Conservation (phyloP, 495 filamentous ascomycete genomes). For the Thermochaetoides thermophila region DNA sequence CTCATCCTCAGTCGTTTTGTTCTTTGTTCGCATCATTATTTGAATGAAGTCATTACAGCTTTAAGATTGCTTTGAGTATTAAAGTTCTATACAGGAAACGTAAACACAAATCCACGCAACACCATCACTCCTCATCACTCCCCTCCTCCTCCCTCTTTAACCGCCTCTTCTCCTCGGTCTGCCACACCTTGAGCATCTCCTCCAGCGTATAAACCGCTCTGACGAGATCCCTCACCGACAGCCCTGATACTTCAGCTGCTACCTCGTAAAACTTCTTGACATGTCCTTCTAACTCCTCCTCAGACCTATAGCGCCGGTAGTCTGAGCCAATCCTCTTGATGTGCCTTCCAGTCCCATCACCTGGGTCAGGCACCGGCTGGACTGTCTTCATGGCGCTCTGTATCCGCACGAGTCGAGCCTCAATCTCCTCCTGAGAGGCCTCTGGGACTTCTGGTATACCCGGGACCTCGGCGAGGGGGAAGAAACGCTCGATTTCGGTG, state of each 20-base stretch:
- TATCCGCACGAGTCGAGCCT: slow-evolving; percentile 11
- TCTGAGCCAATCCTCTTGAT: slow-evolving; percentile 10
- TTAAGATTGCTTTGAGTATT: too few species aligned
- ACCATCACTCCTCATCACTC: slow-evolving; percentile 2
- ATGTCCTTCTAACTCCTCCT: slow-evolving; percentile 10
- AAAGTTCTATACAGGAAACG: too few species aligned
- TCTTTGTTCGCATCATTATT: background rate
- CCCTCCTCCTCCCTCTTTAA: slow-evolving; percentile 1
- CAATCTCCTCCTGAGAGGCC: slow-evolving; percentile 14
- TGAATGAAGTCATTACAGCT: background rate
- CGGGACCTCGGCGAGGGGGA: slow-evolving; percentile 22
- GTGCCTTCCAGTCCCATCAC: background rate
- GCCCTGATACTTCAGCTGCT: slow-evolving; percentile 9
- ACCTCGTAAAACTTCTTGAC: slow-evolving; percentile 16
- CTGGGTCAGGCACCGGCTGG: slow-evolving; percentile 1
- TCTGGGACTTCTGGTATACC: slow-evolving; percentile 13
- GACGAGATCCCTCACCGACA: slow-evolving; percentile 12
- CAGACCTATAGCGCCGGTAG: slow-evolving; percentile 6
- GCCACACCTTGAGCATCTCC: slow-evolving; percentile 7
- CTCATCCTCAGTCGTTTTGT: background rate
- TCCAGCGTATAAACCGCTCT: slow-evolving; percentile 14
- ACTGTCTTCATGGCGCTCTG: slow-evolving; percentile 9
- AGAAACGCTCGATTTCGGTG: slow-evolving; percentile 31
- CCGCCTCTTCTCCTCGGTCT: slow-evolving; percentile 8
- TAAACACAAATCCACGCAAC: too few species aligned